Evolutionary conservation across 495 filamentous ascomycete species (phyloP).

Genomic region (Xylaria flabelliformis): DNA sequence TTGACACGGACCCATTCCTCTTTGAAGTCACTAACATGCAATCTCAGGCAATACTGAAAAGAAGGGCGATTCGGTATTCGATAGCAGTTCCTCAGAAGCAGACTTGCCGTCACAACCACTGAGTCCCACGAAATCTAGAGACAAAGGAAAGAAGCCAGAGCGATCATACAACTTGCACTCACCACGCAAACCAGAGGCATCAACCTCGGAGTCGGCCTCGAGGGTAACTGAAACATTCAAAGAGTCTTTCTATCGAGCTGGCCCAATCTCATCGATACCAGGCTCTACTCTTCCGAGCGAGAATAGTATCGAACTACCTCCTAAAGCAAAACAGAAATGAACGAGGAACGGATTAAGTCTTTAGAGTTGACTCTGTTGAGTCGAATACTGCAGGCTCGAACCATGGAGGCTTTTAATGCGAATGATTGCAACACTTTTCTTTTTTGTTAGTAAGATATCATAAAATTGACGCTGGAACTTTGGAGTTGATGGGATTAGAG

Average conservation of each 20-base stretch:
- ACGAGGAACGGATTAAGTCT: not conserved
- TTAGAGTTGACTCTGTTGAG: too few species aligned
- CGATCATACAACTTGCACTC: not conserved
- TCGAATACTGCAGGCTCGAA: not conserved
- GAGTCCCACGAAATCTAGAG: slow-evolving; percentile 14
- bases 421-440: too few species aligned
- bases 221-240: not conserved
- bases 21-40: not conserved
- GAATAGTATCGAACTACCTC: not conserved
- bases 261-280: not conserved
- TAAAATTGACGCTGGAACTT: not conserved
- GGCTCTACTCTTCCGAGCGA: not conserved
- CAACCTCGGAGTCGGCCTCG: slow-evolving; percentile 2
- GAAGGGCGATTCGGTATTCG: not conserved
- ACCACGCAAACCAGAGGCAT: slow-evolving; percentile 8
- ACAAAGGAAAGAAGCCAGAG: slow-evolving; percentile 20
- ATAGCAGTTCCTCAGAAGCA: slow-evolving; percentile 4
- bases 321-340: not conserved
- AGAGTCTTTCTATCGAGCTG: slow-evolving; percentile 22
- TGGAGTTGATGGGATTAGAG: not conserved
- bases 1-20: not conserved
- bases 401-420: not conserved
- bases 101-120: not conserved
- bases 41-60: slow-evolving; percentile 17
- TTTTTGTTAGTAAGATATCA: not conserved